Conservation (phyloP, 768 basidiomycete genomes). For the Boletus fagicola region DNA sequence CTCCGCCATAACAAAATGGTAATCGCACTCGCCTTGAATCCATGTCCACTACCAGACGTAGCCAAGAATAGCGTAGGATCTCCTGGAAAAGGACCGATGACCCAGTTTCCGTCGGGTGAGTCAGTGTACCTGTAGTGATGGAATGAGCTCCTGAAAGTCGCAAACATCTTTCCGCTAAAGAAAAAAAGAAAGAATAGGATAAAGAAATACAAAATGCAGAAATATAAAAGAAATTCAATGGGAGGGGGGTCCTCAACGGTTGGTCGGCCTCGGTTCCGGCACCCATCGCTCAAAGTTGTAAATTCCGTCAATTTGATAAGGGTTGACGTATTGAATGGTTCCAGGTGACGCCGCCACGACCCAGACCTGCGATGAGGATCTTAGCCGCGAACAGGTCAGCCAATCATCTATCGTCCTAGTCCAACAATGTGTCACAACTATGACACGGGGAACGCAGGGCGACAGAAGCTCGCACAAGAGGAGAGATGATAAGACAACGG, state of each 20-base stretch:
- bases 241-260: conserved; percentile 11
- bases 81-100: conserved; percentile 71
- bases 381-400: background rate
- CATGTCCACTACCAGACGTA: conserved; percentile 87
- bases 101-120: conserved; percentile 82
- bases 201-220: conserved; percentile 5
- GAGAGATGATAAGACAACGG: conserved; percentile 8
- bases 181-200: background rate
- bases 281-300: background rate
- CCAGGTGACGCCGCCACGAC: background rate
- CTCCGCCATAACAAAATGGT: background rate
- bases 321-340: background rate
- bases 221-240: background rate
- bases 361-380: background rate
- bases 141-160: background rate
- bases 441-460: background rate
- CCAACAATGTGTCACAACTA: background rate
- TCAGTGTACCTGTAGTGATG: conserved; percentile 74
- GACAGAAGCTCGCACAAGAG: background rate
- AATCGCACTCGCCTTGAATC: conserved; percentile 61
- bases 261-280: background rate
- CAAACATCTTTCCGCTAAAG: background rate
- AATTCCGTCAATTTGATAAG: background rate
- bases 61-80: conserved; percentile 69
- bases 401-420: background rate